Evolutionary conservation across 768 basidiomycete genomes (phyloP).

Genomic region (Tulasnella sp.): DNA sequence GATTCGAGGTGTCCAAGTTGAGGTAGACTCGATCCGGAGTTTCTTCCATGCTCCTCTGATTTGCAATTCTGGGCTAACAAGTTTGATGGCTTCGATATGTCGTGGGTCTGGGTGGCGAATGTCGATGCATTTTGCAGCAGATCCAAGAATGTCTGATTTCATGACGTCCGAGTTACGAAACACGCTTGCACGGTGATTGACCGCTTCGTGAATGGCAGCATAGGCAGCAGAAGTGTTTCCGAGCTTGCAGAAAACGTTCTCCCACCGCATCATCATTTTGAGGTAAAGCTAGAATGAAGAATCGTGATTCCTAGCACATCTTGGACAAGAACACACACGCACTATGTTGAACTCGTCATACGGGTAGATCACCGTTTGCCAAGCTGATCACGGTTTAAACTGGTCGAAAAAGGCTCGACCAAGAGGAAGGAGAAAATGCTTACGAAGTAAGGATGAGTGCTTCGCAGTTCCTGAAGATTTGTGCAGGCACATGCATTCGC

Average conservation of each 20-base stretch:
- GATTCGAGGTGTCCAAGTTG: slow-evolving; percentile 34
- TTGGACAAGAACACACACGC: neutral
- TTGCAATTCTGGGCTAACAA: slow-evolving; percentile 32
- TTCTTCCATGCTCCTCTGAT: slow-evolving; percentile 41
- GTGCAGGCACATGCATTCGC: neutral
- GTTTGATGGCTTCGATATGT: neutral
- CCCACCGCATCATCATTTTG: slow-evolving; percentile 31
- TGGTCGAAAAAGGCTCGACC: neutral
- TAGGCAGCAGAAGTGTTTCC: slow-evolving; percentile 39
- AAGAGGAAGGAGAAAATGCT: neutral
- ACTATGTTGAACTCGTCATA: neutral
- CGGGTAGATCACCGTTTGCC: neutral
- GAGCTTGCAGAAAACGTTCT: slow-evolving; percentile 35
- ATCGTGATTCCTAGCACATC: neutral
- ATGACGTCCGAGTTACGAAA: neutral
- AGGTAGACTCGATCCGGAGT: slow-evolving; percentile 28
- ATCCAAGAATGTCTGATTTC: neutral
- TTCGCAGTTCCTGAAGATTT: neutral
- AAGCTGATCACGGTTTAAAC: neutral
- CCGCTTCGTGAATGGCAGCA: slow-evolving; percentile 30
- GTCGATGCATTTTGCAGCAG: neutral
- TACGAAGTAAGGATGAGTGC: neutral
- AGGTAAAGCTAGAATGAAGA: slow-evolving; percentile 27
- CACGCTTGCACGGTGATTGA: neutral
- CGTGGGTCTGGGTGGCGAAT: neutral